Evolutionary conservation across 177 flowering plant species (phyloP).

Genomic region (Telopea speciosissima): DNA sequence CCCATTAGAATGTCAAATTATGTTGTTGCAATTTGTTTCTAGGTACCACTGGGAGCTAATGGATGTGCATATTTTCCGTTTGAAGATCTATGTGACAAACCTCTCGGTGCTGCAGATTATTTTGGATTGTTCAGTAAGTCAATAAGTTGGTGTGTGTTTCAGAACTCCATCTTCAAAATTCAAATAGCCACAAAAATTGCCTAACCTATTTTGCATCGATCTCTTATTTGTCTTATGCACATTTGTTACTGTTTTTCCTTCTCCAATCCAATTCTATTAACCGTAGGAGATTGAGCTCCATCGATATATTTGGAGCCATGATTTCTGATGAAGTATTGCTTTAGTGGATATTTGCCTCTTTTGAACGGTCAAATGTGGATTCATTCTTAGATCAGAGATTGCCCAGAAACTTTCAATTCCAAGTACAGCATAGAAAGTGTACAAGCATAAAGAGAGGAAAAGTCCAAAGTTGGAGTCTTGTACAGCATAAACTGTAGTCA

Average conservation of each 20-base stretch:
- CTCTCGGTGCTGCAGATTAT: slow-evolving; percentile 98
- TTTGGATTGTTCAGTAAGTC: slow-evolving; percentile 88
- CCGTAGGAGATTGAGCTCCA: not conserved
- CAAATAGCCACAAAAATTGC: not conserved
- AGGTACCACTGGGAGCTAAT: slow-evolving; percentile 90
- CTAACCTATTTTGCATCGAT: not conserved
- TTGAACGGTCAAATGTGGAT: too few relatives aligned
- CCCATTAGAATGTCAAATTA: not conserved
- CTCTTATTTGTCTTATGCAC: not conserved
- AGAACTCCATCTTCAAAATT: not conserved
- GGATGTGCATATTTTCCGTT: slow-evolving; percentile 93
- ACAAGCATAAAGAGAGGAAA: not conserved
- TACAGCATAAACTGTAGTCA: not conserved
- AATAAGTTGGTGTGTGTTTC: not conserved
- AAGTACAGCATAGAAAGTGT: not conserved
- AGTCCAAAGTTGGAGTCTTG: not conserved
- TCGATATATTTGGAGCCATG: not conserved
- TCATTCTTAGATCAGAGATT: not conserved
- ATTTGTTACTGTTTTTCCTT: not conserved
- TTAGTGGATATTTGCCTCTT: not conserved
- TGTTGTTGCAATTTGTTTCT: slow-evolving; percentile 2
- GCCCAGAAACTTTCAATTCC: not conserved
- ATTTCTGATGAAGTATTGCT: not conserved
- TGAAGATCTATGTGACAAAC: slow-evolving; percentile 89
- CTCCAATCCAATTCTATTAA: not conserved